These are phyloP conservation scores for Rhodamnia rubescens DNA, from an alignment of 345 rosid genomes.

Conservation along the genomic window DNA sequence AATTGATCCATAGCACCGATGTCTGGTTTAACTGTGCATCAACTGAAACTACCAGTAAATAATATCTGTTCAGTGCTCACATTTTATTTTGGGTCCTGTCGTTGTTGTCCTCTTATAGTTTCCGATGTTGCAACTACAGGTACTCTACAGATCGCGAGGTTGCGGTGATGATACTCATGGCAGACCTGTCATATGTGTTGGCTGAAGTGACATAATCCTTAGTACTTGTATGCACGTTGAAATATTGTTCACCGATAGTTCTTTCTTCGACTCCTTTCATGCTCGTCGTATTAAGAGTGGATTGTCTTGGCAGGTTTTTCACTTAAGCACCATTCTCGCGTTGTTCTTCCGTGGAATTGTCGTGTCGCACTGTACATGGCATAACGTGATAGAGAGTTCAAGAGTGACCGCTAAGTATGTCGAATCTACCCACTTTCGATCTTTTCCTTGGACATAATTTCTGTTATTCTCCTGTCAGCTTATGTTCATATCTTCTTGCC, in stretches of 20 bases:
- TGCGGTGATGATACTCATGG: conserved; percentile 39
- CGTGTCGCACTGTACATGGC: too few species aligned
- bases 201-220: conserved; percentile 21
- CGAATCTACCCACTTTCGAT: too few species aligned
- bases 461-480: too few species aligned
- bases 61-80: not conserved
- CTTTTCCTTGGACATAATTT: too few species aligned
- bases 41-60: not conserved
- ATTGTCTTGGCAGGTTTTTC: too few species aligned
- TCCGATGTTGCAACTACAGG: conserved; percentile 1
- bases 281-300: too few species aligned
- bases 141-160: conserved; percentile 33
- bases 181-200: conserved; percentile 34
- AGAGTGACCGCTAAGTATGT: too few species aligned
- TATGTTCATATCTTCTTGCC: not conserved
- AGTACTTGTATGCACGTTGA: not conserved
- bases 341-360: too few species aligned
- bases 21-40: too few species aligned
- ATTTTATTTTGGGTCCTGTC: not conserved
- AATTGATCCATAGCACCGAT: not conserved
- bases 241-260: not conserved
- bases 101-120: not conserved
- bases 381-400: too few species aligned
- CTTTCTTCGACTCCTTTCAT: not conserved
- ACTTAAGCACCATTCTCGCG: too few species aligned